phyloP scores from a whole-genome alignment of 2,329 filamentous ascomycete species.

The Xylaria digitata region DNA sequence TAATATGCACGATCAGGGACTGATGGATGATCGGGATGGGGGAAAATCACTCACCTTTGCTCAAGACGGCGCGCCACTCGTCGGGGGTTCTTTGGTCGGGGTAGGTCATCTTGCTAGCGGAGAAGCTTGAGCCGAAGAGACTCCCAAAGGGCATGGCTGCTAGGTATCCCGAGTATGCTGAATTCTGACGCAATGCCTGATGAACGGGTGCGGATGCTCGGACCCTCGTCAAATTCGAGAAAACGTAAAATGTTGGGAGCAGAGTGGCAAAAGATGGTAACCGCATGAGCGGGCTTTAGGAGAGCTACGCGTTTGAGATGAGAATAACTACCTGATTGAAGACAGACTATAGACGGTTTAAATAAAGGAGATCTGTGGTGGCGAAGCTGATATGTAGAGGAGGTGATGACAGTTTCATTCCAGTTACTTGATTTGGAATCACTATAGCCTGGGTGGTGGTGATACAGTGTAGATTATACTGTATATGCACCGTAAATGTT shows the following conservation, averaged over 20 bases:
- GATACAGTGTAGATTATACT: conserved; percentile 13
- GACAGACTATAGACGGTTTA: conserved; percentile 11
- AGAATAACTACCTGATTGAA: background rate
- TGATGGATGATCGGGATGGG: conserved; percentile 7
- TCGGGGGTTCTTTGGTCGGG: conserved; percentile 83
- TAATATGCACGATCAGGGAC: conserved; percentile 53
- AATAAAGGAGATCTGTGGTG: conserved; percentile 24
- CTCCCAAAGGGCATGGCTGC: conserved; percentile 82
- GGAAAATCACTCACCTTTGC: conserved; percentile 55
- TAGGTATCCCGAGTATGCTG: conserved; percentile 66
- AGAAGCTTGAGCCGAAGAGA: conserved; percentile 73
- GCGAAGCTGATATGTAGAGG: conserved; percentile 14
- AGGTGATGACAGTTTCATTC: conserved; percentile 36
- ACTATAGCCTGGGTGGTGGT: background rate
- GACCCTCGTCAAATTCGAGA: conserved; percentile 59
- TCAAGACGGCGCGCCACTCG: conserved; percentile 91
- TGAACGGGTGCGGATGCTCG: conserved; percentile 45
- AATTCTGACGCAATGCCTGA: conserved; percentile 38
- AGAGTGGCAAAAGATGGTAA: conserved; percentile 61
- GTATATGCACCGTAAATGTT: background rate
- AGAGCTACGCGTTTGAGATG: background rate
- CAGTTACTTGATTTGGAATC: conserved; percentile 34
- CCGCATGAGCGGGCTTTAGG: conserved; percentile 56
- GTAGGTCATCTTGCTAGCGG: conserved; percentile 72
- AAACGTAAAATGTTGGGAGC: conserved; percentile 57